phyloP scores from a whole-genome alignment of 2,329 filamentous ascomycete species.

The Xylariales sp. region DNA sequence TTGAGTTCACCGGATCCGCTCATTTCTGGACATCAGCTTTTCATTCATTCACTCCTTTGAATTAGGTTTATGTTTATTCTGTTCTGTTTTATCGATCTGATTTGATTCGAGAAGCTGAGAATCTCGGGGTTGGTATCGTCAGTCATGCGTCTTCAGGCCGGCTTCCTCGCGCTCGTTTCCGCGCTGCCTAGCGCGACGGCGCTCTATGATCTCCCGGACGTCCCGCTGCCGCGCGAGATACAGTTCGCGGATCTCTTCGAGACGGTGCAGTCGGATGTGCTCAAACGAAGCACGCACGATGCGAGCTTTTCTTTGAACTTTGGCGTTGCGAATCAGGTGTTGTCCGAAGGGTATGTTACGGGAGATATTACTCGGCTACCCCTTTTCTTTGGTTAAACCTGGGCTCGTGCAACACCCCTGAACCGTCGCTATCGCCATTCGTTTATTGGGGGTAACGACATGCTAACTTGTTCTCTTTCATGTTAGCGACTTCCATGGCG shows the following conservation, averaged over 20 bases:
- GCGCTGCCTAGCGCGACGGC: constrained; percentile 18
- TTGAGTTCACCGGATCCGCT: constrained; percentile 1
- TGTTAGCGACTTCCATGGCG: constrained; percentile 32
- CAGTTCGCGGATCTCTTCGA: constrained; percentile 13
- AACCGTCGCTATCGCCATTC: background rate
- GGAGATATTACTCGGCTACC: background rate
- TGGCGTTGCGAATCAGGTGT: constrained; percentile 22
- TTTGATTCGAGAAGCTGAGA: constrained; percentile 1
- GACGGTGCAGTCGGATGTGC: constrained; percentile 17
- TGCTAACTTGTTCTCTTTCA: background rate
- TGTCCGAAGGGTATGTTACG: constrained; percentile 43
- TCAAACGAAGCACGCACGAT: constrained; percentile 30
- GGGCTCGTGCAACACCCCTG: background rate
- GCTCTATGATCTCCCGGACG: constrained; percentile 27
- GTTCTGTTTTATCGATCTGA: no score
- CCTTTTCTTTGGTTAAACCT: background rate
- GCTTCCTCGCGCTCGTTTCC: constrained; percentile 24
- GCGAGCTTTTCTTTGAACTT: constrained; percentile 29
- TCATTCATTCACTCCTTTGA: constrained; percentile 11
- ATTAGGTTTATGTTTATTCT: no score
- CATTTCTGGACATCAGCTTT: constrained; percentile 6
- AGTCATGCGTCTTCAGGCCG: constrained; percentile 17
- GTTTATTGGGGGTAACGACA: background rate
- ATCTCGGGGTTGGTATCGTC: background rate
- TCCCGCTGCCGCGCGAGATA: constrained; percentile 1